These are phyloP conservation scores for Cryoendolithus antarcticus DNA, from an alignment of 2,329 filamentous ascomycete species.

Conservation along the genomic window DNA sequence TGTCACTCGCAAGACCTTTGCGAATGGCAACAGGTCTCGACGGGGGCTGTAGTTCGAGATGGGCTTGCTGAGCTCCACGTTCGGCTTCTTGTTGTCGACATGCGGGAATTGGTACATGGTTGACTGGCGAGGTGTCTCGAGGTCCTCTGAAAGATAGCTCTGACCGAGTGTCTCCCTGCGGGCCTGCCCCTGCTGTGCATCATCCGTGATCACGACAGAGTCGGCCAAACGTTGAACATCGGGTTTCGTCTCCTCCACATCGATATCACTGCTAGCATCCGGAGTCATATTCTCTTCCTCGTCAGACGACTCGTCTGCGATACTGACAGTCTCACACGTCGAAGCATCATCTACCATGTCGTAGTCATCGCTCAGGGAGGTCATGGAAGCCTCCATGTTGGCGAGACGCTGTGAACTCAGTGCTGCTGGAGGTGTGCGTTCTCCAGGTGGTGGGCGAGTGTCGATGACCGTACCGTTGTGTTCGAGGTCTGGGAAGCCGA, in stretches of 20 bases:
- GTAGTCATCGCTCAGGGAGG: conserved; percentile 13
- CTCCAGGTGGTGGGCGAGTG: conserved; percentile 4
- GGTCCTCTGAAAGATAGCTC: conserved; percentile 19
- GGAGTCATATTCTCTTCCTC: conserved; percentile 10
- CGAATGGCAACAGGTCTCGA: not conserved
- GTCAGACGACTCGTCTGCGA: conserved; percentile 12
- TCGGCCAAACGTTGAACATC: not conserved
- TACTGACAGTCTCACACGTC: conserved; percentile 20
- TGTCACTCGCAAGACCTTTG: not conserved
- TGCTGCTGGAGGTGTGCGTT: conserved; percentile 18
- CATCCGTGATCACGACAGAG: not conserved
- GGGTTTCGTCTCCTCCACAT: conserved; percentile 6
- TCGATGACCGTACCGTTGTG: conserved; percentile 18
- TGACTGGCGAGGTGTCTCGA: conserved; percentile 22
- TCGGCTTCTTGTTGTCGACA: too few species aligned
- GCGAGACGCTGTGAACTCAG: conserved; percentile 16
- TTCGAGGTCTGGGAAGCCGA: conserved; percentile 19
- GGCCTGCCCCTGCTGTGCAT: not conserved
- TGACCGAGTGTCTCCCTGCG: conserved; percentile 2
- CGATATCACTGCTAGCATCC: conserved; percentile 7
- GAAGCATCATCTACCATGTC: conserved; percentile 23
- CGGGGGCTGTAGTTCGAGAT: not conserved
- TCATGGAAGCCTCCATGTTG: conserved; percentile 12
- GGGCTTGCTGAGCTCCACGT: too few species aligned
- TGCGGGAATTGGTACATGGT: conserved; percentile 6